These are phyloP conservation scores for Rosa lucieae DNA, from an alignment of 306 rosid genomes.

Conservation along the genomic window DNA sequence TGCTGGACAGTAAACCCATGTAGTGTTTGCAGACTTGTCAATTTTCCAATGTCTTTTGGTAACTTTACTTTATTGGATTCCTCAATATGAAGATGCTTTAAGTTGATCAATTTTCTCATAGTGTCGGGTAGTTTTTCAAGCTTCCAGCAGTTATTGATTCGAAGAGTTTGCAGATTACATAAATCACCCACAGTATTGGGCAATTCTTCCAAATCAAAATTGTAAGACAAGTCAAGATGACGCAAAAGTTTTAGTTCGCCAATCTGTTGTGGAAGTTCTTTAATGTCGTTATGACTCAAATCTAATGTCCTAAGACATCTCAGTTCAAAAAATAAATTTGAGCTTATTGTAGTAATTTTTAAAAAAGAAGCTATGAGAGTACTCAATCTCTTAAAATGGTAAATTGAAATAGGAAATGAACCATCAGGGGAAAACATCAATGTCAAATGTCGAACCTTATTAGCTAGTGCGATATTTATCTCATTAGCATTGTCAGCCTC, in stretches of 20 bases:
- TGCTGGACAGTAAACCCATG: rapidly evolving
- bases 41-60: constrained; percentile 2
- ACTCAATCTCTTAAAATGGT: not conserved
- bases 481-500: no score
- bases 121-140: not conserved
- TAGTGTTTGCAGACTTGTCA: not conserved
- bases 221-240: not conserved
- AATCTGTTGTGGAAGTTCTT: not conserved
- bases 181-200: constrained; percentile 6
- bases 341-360: not conserved
- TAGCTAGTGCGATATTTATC: not conserved
- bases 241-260: not conserved
- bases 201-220: rapidly evolving
- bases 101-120: not conserved
- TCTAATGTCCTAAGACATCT: constrained; percentile 2
- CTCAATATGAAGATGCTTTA: not conserved
- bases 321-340: not conserved
- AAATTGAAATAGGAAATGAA: not conserved
- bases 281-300: rapidly evolving
- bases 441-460: not conserved
- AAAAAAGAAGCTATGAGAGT: not conserved
- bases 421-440: not conserved
- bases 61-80: rapidly evolving
- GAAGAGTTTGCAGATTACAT: not conserved
- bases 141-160: rapidly evolving